phyloP scores from a whole-genome alignment of 345 rosid species.

The rapeseed (Brassica napus) region DNA sequence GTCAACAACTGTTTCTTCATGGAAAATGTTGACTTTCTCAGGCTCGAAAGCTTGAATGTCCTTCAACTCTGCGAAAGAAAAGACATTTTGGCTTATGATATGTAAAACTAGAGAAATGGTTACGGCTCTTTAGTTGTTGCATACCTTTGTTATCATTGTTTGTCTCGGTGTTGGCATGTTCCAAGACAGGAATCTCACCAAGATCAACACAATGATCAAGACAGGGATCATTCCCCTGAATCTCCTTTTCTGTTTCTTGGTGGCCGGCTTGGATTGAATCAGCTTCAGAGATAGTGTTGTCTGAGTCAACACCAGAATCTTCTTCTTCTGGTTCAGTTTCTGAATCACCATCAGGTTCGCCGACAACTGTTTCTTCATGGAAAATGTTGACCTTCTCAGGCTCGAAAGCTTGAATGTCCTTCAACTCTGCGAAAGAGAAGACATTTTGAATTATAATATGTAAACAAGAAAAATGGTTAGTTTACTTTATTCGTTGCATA shows the following conservation, averaged over 20 bases:
- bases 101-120: neutral
- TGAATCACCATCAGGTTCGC: too few species aligned
- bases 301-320: too few species aligned
- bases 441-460: neutral
- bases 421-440: neutral
- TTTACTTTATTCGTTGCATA: neutral
- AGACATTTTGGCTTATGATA: neutral
- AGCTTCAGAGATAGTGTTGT: too few species aligned
- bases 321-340: too few species aligned
- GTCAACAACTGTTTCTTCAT: neutral
- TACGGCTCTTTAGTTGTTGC: neutral
- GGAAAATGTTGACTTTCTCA: neutral
- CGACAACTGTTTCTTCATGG: too few species aligned
- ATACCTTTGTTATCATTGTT: slow-evolving; percentile 17
- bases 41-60: neutral
- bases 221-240: too few species aligned
- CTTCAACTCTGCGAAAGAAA: slow-evolving; percentile 6
- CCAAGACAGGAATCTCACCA: slow-evolving; percentile 11
- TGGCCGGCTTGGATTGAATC: too few species aligned
- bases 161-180: neutral
- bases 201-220: too few species aligned
- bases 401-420: neutral
- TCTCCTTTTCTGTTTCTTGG: too few species aligned
- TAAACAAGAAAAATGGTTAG: neutral
- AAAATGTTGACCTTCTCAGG: too few species aligned